Evolutionary conservation across 2,329 filamentous ascomycete genomes (phyloP), one percentile per base, ranked within the genome.

Genomic region (Coccinonectria pachysandricola): DNA sequence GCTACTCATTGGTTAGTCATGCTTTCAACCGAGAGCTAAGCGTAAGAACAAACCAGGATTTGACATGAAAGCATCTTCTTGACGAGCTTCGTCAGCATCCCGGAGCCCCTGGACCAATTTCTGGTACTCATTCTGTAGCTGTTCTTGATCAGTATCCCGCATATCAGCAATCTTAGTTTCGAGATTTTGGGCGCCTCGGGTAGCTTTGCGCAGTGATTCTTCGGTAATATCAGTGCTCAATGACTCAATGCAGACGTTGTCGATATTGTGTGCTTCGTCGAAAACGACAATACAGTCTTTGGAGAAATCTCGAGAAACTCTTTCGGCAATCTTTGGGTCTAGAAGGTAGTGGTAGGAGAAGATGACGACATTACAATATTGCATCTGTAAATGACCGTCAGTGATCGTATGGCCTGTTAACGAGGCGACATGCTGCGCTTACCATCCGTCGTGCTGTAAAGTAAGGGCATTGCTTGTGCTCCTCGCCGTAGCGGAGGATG

Each of bases 231-330:
- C 91, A 21, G 94, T 96, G 49, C 91, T 98, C 8, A 96, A 62
- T 2, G 91, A 88, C 50, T 98, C 91, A 41, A 98, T 98, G 53
- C 92, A 98, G 32, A 98, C 91, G 50, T 98, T 98, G 66, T 98
- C 91, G 43, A 98, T 98, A 49, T 98, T 98, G 61, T 98, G 91
- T 9, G 91, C 91, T 56, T 98, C 91, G 48, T 98, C 91, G 40
- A 98, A 98, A 3, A 98, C 91, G 12, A 98, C 84, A 27, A 98
- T 98, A 53, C 87, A 95, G 53, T 98, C 92, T 45, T 95, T 95
- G 0, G 91, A 95, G 8, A 98, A 72, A 48, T 98, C 91, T 53
- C 81, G 86, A 1, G 91, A 96, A 2, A 96, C 87, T 31, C 88
- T 62, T 50, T 98, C 91, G 8, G 91, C 91, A 45, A 98, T 98